Base-by-base conservation (phyloP, 768 basidiomycete species). In the Auricularia cornea region DNA sequence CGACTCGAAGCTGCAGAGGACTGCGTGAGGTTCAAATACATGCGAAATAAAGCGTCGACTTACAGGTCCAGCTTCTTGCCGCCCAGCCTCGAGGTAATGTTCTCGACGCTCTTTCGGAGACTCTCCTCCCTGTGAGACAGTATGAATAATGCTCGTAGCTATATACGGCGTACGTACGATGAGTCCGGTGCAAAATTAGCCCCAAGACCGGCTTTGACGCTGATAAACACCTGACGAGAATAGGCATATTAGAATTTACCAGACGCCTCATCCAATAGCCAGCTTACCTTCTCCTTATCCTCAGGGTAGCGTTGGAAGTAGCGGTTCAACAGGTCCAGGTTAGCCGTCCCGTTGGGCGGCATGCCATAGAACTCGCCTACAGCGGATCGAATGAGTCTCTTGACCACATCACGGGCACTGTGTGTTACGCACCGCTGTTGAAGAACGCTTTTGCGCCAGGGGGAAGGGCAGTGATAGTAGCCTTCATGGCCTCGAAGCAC, bases 401-500 rank as follows among this genome's bases (percentile, higher is more conserved):
- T n/a, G 18, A 30, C 28, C 11, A 6, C 20, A 14, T 2, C 10
- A 29, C 18, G 11, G 33, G 2, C 57, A 23, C 6, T 14, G 10
- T 20, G 12, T 20, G 29, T 28, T 2, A 66, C 73, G 12, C 65
- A 78, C 83, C 80, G 68, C 77, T 80, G 67, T 84, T 84, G 66
- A 86, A 64, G 59, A 84, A 66, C 68, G 81, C 78, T 69, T 83
- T 83, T 33, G 71, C 72, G 18, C 78, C 81, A 0, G 74, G 66
- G 1, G 80, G 79, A 35, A 80, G 68, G 0, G 75, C 71, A 40
- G 79, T 75, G 63, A 83, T 68, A 4, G 78, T 79, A 12, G 79
- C 79, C 69, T 83, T 84, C 74, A 89, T 86, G 2, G 84, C 76
- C 26, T 80, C 82, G 65, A 89, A 87, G 10, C 81, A 81, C 35